Evolutionary conservation across 495 filamentous ascomycete species (phyloP).

Genomic region (Neurospora cerealis): DNA sequence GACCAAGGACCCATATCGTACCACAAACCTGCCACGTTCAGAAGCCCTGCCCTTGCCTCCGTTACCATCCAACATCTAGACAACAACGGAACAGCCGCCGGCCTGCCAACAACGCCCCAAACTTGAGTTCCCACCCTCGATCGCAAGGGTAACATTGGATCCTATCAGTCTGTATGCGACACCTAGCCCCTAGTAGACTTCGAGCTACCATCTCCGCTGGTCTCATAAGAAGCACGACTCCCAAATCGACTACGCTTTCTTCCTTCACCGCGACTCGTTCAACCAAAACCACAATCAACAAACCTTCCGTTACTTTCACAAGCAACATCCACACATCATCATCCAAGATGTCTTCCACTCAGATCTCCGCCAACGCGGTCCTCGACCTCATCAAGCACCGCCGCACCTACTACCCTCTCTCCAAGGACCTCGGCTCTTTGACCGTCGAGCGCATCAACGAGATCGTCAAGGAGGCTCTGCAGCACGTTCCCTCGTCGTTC

Average conservation of each 20-base stretch:
- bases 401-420: constrained; percentile 50
- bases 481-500: constrained; percentile 51
- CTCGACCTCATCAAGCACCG: constrained; percentile 45
- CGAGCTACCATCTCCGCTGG: constrained; percentile 4
- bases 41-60: not conserved
- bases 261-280: not conserved
- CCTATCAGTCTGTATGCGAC: not conserved
- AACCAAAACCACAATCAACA: constrained; percentile 4
- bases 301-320: constrained; percentile 3
- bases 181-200: not conserved
- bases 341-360: constrained; percentile 17
- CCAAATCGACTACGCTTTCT: not conserved
- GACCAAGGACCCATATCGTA: not conserved
- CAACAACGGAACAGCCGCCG: not conserved
- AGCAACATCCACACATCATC: constrained; percentile 6
- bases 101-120: too few relatives aligned
- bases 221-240: not conserved
- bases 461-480: constrained; percentile 43
- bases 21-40: not conserved
- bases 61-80: not conserved
- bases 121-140: not conserved
- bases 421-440: constrained; percentile 39
- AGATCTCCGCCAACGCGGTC: constrained; percentile 28
- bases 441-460: constrained; percentile 42
- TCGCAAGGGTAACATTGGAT: not conserved